These are phyloP conservation scores for Yarrowia sp. DNA, from an alignment of 805 yeast genomes.

Conservation along the genomic window DNA sequence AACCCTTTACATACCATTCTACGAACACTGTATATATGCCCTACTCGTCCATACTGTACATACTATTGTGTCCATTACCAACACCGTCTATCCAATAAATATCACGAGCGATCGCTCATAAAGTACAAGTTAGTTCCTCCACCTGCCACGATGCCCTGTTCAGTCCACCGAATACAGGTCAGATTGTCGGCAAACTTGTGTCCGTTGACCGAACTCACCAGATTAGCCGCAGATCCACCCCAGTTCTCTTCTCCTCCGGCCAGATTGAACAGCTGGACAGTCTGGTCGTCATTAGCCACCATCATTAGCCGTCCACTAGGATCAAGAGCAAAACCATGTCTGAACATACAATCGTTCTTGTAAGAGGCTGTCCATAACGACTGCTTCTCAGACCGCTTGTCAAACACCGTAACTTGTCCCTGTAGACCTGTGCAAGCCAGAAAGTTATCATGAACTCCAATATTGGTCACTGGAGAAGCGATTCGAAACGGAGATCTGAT, in stretches of 20 bases:
- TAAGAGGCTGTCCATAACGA: conserved; percentile 31
- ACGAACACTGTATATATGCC: too few species aligned
- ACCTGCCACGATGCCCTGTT: conserved; percentile 2
- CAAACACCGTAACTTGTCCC: conserved; percentile 42
- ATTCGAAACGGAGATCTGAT: conserved; percentile 40
- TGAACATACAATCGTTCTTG: conserved; percentile 30
- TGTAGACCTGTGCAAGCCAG: conserved; percentile 44
- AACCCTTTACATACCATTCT: too few species aligned
- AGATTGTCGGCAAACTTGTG: not conserved
- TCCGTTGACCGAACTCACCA: conserved; percentile 16
- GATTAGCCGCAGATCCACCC: conserved; percentile 21
- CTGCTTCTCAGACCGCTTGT: conserved; percentile 25
- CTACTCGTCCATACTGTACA: too few species aligned
- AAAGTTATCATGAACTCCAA: conserved; percentile 40
- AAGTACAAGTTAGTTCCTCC: conserved; percentile 36
- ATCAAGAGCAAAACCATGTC: conserved; percentile 41
- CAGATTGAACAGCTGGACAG: conserved; percentile 19
- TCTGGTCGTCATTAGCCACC: conserved; percentile 37
- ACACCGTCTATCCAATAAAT: not conserved
- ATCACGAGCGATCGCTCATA: conserved; percentile 13
- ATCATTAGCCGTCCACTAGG: conserved; percentile 38
- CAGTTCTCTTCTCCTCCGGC: conserved; percentile 37
- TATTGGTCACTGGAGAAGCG: conserved; percentile 44
- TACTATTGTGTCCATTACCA: not conserved
- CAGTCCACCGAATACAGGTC: conserved; percentile 14